Evolutionary conservation across 768 basidiomycete genomes (phyloP).

Genomic region (Sistotremastrum suecicum): DNA sequence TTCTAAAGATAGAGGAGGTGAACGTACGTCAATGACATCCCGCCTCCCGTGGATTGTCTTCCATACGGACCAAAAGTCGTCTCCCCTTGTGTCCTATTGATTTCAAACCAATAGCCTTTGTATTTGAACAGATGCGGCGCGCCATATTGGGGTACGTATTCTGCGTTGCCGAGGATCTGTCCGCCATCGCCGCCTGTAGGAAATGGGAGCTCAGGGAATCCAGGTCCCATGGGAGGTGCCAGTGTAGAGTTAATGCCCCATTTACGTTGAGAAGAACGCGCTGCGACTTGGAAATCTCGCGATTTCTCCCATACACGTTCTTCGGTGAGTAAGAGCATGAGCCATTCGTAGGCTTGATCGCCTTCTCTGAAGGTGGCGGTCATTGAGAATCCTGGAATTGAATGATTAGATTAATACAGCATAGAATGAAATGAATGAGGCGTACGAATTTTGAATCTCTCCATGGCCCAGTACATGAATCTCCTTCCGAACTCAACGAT

Average conservation of each 20-base stretch:
- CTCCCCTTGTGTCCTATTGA: slow-evolving; percentile 11
- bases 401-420: not conserved
- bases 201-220: not conserved
- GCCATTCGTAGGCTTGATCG: slow-evolving; percentile 37
- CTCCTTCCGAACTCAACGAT: slow-evolving; percentile 11
- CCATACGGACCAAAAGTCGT: slow-evolving; percentile 5
- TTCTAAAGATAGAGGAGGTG: not conserved
- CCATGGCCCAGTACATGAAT: slow-evolving; percentile 6
- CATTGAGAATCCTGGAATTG: slow-evolving; percentile 24
- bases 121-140: slow-evolving; percentile 29
- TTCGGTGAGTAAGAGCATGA: slow-evolving; percentile 28
- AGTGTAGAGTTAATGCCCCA: slow-evolving; percentile 21
- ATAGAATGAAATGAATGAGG: not conserved
- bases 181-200: slow-evolving; percentile 6
- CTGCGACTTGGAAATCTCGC: slow-evolving; percentile 26
- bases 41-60: slow-evolving; percentile 3
- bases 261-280: slow-evolving; percentile 25
- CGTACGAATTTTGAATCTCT: slow-evolving; percentile 5
- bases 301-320: slow-evolving; percentile 28
- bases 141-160: slow-evolving; percentile 29
- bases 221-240: not conserved
- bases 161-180: slow-evolving; percentile 15
- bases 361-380: slow-evolving; percentile 32
- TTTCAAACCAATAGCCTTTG: slow-evolving; percentile 25
- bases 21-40: slow-evolving; percentile 22